Evolutionary conservation across 2,329 filamentous ascomycete species (phyloP).

Genomic region (Claviceps sp.): DNA sequence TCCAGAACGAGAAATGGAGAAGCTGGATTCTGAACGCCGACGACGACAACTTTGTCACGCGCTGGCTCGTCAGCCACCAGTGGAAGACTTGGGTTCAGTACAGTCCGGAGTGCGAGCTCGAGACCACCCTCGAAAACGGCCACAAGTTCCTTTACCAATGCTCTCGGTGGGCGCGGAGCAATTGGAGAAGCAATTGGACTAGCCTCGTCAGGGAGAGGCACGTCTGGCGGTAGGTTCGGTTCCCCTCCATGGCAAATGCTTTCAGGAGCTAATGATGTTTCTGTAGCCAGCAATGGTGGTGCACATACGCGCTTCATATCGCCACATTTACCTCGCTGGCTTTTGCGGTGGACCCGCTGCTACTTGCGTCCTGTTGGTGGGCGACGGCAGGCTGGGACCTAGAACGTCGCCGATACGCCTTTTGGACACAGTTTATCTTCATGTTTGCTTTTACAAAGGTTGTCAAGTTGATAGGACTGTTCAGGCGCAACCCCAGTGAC

Average conservation of each 20-base stretch:
- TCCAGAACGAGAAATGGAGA: slow-evolving; percentile 83
- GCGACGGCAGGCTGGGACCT: slow-evolving; percentile 50
- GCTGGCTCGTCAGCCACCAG: slow-evolving; percentile 82
- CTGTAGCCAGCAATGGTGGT: slow-evolving; percentile 77
- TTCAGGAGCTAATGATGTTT: slow-evolving; percentile 1
- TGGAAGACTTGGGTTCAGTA: slow-evolving; percentile 97
- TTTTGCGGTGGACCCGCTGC: slow-evolving; percentile 60
- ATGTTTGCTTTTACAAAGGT: slow-evolving; percentile 78
- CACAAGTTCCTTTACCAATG: slow-evolving; percentile 86
- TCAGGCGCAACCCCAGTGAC: slow-evolving; percentile 72
- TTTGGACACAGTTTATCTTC: slow-evolving; percentile 54
- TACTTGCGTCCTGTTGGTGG: slow-evolving; percentile 56
- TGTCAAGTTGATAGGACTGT: slow-evolving; percentile 79
- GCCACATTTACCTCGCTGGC: slow-evolving; percentile 87
- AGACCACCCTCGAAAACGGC: slow-evolving; percentile 85
- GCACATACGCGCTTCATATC: slow-evolving; percentile 81
- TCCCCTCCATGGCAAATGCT: neutral
- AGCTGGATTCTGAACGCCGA: slow-evolving; percentile 87
- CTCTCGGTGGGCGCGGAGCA: slow-evolving; percentile 88
- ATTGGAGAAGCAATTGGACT: slow-evolving; percentile 94
- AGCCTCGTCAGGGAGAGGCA: slow-evolving; percentile 73
- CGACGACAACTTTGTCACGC: slow-evolving; percentile 95
- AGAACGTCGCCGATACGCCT: slow-evolving; percentile 35
- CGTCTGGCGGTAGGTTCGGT: slow-evolving; percentile 68
- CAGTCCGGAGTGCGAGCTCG: slow-evolving; percentile 76